These are phyloP conservation scores for Chlorophyllum brunneum DNA, from an alignment of 768 basidiomycete species.

Conservation along the genomic window DNA sequence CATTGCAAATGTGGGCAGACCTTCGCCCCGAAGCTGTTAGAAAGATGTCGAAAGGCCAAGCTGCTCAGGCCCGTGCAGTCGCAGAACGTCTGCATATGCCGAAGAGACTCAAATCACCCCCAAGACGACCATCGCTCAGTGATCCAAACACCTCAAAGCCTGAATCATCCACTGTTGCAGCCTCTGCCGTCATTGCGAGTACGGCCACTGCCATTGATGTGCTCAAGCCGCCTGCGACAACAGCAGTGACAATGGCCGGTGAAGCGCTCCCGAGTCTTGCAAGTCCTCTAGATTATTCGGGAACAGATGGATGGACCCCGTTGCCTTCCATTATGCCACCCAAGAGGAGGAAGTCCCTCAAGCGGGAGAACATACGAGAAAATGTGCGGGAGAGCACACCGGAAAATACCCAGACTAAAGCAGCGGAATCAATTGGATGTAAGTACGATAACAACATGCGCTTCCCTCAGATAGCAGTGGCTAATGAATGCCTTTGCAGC, in stretches of 20 bases:
- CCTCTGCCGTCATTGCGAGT: constrained; percentile 1
- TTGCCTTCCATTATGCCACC: constrained; percentile 6
- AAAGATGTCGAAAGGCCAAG: constrained; percentile 35
- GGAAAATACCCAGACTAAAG: neutral
- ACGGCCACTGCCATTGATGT: neutral
- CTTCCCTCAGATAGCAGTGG: neutral
- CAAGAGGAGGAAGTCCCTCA: constrained; percentile 5
- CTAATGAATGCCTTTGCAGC: neutral
- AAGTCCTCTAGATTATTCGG: neutral
- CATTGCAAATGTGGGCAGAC: constrained; percentile 90
- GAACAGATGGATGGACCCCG: neutral
- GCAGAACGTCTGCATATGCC: constrained; percentile 46
- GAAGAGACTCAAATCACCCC: constrained; percentile 28
- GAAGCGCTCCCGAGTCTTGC: neutral
- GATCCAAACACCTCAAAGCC: constrained; percentile 24
- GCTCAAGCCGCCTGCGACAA: neutral
- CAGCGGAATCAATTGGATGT: neutral
- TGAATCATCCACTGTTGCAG: constrained; percentile 20
- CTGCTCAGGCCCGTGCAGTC: constrained; percentile 37
- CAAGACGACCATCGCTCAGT: constrained; percentile 14
- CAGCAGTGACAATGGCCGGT: neutral
- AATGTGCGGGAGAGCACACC: neutral
- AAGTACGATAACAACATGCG: neutral
- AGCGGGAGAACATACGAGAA: neutral
- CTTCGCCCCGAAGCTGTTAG: constrained; percentile 54